These are phyloP conservation scores for Shiraia bambusicola DNA, from an alignment of 2,329 filamentous ascomycete genomes.

Conservation along the genomic window DNA sequence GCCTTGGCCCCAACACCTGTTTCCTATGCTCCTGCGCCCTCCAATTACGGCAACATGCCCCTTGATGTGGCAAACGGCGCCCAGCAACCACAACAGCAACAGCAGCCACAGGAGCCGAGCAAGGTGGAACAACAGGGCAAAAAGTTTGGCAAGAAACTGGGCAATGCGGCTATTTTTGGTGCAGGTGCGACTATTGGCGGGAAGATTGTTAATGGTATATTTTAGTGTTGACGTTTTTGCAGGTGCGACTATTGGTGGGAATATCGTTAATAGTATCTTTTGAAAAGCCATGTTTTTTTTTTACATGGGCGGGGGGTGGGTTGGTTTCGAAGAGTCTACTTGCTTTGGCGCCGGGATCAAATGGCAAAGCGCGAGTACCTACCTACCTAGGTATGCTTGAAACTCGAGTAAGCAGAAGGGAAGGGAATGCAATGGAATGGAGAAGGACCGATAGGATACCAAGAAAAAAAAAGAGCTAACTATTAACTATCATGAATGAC, in stretches of 20 bases:
- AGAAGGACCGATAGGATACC: too few relatives aligned
- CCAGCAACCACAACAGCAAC: constrained; percentile 11
- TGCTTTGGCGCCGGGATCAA: not conserved
- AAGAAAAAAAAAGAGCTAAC: too few relatives aligned
- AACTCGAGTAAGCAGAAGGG: too few relatives aligned
- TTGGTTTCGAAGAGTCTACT: constrained; percentile 4
- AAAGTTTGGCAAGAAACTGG: constrained; percentile 95
- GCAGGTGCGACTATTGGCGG: constrained; percentile 88
- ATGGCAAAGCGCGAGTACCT: too few relatives aligned
- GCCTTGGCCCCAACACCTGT: constrained; percentile 43
- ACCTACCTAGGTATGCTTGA: too few relatives aligned
- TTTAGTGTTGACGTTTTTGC: constrained; percentile 61
- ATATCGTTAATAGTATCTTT: constrained; percentile 63
- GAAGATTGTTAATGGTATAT: constrained; percentile 88
- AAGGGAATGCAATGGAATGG: too few relatives aligned
- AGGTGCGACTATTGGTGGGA: constrained; percentile 84
- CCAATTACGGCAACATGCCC: constrained; percentile 71
- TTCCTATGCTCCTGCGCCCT: constrained; percentile 46
- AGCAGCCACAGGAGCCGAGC: constrained; percentile 50
- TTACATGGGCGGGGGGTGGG: not conserved
- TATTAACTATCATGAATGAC: too few relatives aligned
- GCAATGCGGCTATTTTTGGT: constrained; percentile 83
- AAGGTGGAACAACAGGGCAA: constrained; percentile 78
- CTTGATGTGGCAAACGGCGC: constrained; percentile 70
- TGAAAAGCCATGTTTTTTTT: constrained; percentile 5